phyloP scores from a whole-genome alignment of 805 yeast species.

The Cyberlindnera mycetangii region DNA sequence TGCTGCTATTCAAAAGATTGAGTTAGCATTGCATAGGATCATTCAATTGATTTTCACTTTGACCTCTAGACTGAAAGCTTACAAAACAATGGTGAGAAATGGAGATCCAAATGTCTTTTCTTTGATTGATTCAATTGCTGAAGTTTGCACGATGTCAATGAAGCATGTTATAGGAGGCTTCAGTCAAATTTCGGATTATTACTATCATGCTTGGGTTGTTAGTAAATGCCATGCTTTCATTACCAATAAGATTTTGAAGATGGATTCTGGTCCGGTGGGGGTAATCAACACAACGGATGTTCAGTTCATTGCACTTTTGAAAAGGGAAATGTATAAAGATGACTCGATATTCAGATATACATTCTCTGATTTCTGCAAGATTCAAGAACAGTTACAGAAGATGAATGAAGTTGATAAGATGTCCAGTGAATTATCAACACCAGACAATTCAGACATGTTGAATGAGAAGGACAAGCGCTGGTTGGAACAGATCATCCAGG shows the following conservation, averaged over 20 bases:
- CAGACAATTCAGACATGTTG: constrained; percentile 11
- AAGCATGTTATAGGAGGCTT: constrained; percentile 13
- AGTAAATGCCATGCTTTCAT: constrained; percentile 24
- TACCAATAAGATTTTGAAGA: constrained; percentile 9
- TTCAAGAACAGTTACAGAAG: constrained; percentile 6
- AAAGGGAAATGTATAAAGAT: constrained; percentile 16
- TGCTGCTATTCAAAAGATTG: constrained; percentile 23
- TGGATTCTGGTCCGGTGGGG: constrained; percentile 13
- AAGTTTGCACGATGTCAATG: neutral
- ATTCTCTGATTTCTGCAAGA: constrained; percentile 12
- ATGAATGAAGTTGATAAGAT: constrained; percentile 12
- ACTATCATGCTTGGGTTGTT: constrained; percentile 29
- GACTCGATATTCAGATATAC: constrained; percentile 17
- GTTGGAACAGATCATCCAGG: constrained; percentile 24
- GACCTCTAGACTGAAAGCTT: constrained; percentile 19
- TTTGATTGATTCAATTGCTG: constrained; percentile 16
- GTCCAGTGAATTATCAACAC: neutral
- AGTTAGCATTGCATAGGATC: constrained; percentile 20
- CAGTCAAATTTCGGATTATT: constrained; percentile 18
- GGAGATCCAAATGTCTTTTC: constrained; percentile 1
- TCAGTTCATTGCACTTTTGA: constrained; percentile 14
- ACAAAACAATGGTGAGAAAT: constrained; percentile 13
- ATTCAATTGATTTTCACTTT: constrained; percentile 20
- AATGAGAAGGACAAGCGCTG: constrained; percentile 22
- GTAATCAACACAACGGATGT: constrained; percentile 8